A percentile compares a stretch with the other conserved stretches of the same genome.
Conservation (phyloP, 371 early-diverging fungal genomes). For the Basidiobolus meristosporus region DNA sequence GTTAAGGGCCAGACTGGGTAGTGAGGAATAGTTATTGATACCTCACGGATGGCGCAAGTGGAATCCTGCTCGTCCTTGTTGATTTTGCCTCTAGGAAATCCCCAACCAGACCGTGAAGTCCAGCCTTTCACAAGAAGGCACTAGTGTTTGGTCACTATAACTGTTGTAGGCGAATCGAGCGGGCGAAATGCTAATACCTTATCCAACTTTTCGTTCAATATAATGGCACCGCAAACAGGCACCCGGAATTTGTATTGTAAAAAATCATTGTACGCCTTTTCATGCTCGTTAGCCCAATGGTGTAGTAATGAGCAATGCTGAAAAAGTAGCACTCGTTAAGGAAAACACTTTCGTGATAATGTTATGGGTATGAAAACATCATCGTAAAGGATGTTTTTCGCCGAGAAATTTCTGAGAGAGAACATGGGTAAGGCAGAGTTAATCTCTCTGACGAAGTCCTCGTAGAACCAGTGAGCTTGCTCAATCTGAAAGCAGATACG, state of each 20-base stretch:
- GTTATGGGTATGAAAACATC: slow-evolving; percentile 1
- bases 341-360: background rate
- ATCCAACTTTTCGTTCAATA: slow-evolving; percentile 68
- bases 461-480: slow-evolving; percentile 99
- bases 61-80: slow-evolving; percentile 85
- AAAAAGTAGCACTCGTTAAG: slow-evolving; percentile 28
- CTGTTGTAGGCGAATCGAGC: background rate
- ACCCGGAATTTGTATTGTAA: slow-evolving; percentile 92
- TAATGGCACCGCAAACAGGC: slow-evolving; percentile 98
- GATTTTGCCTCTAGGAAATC: slow-evolving; percentile 99
- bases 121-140: slow-evolving; percentile 82
- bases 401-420: slow-evolving; percentile 66
- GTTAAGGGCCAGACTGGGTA: background rate
- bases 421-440: slow-evolving; percentile 58
- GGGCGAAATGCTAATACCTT: slow-evolving; percentile 26
- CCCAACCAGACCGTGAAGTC: slow-evolving; percentile 74
- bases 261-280: slow-evolving; percentile 75
- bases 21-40: slow-evolving; percentile 4
- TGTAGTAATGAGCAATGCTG: slow-evolving; percentile 74
- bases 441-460: slow-evolving; percentile 86
- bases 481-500: slow-evolving; percentile 98
- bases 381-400: slow-evolving; percentile 34
- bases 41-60: slow-evolving; percentile 91
- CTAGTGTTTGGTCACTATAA: slow-evolving; percentile 10
- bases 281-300: slow-evolving; percentile 73